These are phyloP conservation scores for Skeletonema grethae DNA, from an alignment of 108 stramenopile genomes.

Conservation along the genomic window DNA sequence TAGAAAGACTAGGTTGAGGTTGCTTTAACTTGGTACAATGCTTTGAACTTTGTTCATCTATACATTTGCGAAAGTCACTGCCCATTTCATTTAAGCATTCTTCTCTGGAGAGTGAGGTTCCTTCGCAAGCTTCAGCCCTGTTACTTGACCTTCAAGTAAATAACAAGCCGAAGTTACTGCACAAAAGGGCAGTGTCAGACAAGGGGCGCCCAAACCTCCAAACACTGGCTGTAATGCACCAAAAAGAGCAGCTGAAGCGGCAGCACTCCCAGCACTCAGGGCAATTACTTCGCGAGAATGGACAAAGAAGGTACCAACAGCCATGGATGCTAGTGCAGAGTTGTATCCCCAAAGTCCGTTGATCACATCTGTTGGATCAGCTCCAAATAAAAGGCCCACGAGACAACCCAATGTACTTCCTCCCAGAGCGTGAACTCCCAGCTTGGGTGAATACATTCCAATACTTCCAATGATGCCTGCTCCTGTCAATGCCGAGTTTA, in stretches of 20 bases:
- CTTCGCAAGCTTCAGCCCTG: slow-evolving; percentile 56
- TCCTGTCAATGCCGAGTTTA: slow-evolving; percentile 66
- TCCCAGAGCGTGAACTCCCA: slow-evolving; percentile 65
- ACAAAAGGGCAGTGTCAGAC: slow-evolving; percentile 84
- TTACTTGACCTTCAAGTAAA: slow-evolving; percentile 58
- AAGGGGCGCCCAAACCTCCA: slow-evolving; percentile 62
- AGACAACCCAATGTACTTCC: slow-evolving; percentile 58
- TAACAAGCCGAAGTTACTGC: slow-evolving; percentile 69
- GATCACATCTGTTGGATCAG: slow-evolving; percentile 51
- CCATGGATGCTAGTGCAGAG: slow-evolving; percentile 72
- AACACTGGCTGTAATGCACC: slow-evolving; percentile 68
- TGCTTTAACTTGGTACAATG: too few species aligned
- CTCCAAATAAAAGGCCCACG: slow-evolving; percentile 50
- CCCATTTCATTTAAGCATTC: slow-evolving; percentile 29
- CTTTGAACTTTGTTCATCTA: not conserved
- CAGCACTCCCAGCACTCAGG: slow-evolving; percentile 66
- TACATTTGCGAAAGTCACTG: not conserved
- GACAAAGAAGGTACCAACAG: slow-evolving; percentile 77
- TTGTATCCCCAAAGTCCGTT: slow-evolving; percentile 80
- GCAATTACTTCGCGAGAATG: slow-evolving; percentile 52
- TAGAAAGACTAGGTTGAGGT: too few species aligned
- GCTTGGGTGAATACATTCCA: slow-evolving; percentile 55
- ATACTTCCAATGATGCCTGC: slow-evolving; percentile 47
- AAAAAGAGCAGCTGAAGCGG: slow-evolving; percentile 69
- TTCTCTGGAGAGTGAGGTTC: slow-evolving; percentile 79